These are phyloP conservation scores for Chloris gayana DNA, from an alignment of 176 grass and related monocot genomes.

Conservation along the genomic window DNA sequence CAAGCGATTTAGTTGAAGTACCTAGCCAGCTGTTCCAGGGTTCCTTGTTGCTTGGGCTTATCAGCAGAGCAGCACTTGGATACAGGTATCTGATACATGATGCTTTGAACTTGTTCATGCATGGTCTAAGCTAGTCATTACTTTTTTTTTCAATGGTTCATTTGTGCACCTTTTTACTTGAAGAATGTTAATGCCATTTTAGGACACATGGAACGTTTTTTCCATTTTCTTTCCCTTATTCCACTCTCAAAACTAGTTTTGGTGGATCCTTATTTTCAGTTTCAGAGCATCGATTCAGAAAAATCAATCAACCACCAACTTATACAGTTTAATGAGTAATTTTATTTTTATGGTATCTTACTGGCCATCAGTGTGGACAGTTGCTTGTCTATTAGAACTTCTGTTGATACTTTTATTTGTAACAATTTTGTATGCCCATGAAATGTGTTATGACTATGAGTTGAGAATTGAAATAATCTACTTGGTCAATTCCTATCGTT, in stretches of 20 bases:
- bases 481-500: not conserved
- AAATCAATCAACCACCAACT: conserved; percentile 8
- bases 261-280: not conserved
- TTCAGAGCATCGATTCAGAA: conserved; percentile 17
- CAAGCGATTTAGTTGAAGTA: conserved; percentile 92
- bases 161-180: conserved; percentile 22
- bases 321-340: too few relatives aligned
- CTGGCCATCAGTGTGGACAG: too few relatives aligned
- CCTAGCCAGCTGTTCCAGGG: conserved; percentile 95
- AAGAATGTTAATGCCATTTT: not conserved
- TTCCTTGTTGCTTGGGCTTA: conserved; percentile 93
- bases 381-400: too few relatives aligned
- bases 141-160: not conserved
- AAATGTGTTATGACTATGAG: not conserved
- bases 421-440: too few relatives aligned
- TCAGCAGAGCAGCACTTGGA: conserved; percentile 93
- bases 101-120: conserved; percentile 2
- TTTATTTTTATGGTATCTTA: too few relatives aligned
- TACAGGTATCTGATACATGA: conserved; percentile 61
- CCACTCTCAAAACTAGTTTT: conserved; percentile 1
- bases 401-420: too few relatives aligned
- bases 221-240: not conserved
- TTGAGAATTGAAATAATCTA: conserved; percentile 26
- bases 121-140: conserved; percentile 15
- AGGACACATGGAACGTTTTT: not conserved